A percentile compares a stretch with the other conserved stretches of the same genome.
phyloP scores from a whole-genome alignment of 306 rosid genomes.

The Luffa acutangula region DNA sequence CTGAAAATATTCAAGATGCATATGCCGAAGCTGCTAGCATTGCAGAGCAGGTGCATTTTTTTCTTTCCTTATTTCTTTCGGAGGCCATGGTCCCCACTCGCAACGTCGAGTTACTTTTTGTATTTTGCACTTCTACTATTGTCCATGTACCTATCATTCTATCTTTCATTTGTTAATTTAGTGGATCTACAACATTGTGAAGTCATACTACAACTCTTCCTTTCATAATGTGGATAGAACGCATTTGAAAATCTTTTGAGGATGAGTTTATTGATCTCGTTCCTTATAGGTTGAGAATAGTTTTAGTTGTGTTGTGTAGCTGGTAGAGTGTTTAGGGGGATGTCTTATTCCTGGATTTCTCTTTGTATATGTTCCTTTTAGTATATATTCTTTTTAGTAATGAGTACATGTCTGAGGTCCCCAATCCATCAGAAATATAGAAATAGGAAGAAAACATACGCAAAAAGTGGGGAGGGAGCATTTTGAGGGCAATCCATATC shows the following conservation, averaged over 20 bases:
- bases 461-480: background rate
- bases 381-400: background rate
- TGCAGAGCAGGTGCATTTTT: conserved; percentile 83
- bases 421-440: background rate
- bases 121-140: background rate
- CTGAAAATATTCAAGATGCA: conserved; percentile 99
- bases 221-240: background rate
- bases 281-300: background rate
- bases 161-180: background rate
- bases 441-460: background rate
- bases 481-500: background rate
- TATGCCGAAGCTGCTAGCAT: conserved; percentile 99
- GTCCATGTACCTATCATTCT: background rate
- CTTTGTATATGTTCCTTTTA: background rate
- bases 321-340: background rate
- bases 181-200: background rate
- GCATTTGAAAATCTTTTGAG: background rate
- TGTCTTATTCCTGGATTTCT: background rate
- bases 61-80: background rate
- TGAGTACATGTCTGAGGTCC: background rate
- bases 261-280: background rate
- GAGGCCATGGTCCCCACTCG: background rate
- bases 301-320: background rate
- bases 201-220: background rate
- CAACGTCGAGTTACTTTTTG: background rate